Evolutionary conservation across 73 alveolate species (phyloP).

Genomic region (Stentor coeruleus): DNA sequence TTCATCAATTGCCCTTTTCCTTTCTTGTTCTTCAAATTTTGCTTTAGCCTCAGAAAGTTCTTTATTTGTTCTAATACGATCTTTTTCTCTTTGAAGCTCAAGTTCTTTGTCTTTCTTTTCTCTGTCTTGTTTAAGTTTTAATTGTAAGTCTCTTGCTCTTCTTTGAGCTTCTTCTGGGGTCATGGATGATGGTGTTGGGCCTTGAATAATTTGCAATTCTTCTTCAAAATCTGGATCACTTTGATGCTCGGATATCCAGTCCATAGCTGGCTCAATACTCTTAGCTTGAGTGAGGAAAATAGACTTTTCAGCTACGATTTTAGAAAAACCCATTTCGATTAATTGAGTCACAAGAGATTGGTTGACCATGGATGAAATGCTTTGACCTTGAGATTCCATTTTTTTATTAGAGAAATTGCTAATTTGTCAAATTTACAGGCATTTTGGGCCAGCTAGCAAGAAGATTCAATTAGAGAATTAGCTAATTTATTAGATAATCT

Average conservation of each 20-base stretch:
- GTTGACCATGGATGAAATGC: conserved; percentile 43
- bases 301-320: conserved; percentile 61
- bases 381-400: conserved; percentile 33
- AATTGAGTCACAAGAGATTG: conserved; percentile 36
- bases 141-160: conserved; percentile 51
- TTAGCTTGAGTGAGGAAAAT: conserved; percentile 40
- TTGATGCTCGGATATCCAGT: conserved; percentile 55
- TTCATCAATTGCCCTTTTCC: conserved; percentile 35
- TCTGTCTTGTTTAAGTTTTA: conserved; percentile 39
- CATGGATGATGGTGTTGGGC: conserved; percentile 25
- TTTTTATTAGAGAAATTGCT: too few relatives aligned
- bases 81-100: conserved; percentile 46
- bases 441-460: too few relatives aligned
- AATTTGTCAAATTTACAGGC: too few relatives aligned
- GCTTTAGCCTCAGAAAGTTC: conserved; percentile 53
- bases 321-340: conserved; percentile 64
- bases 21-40: conserved; percentile 55
- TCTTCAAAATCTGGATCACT: conserved; percentile 62
- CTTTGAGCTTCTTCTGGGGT: conserved; percentile 48
- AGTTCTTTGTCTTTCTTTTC: conserved; percentile 46
- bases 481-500: too few relatives aligned
- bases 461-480: too few relatives aligned
- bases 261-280: conserved; percentile 50
- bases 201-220: conserved; percentile 36
- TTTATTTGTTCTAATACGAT: conserved; percentile 40